Evolutionary conservation across 257 asterid species (phyloP).

Genomic region (Nicotiana attenuata): DNA sequence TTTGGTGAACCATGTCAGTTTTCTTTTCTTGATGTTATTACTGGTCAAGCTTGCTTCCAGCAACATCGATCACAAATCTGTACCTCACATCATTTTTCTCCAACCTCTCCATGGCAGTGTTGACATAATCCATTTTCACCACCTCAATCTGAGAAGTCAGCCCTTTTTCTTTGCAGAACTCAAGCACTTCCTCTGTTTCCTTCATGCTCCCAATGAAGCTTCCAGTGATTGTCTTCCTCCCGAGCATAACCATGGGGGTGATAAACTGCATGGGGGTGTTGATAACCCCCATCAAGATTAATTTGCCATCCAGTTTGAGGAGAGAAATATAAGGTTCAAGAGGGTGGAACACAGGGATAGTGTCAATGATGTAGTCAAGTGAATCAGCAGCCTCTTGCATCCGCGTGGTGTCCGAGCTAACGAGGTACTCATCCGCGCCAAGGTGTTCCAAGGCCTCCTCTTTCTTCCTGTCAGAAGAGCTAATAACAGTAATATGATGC

Average conservation of each 20-base stretch:
- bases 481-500: slow-evolving; percentile 78
- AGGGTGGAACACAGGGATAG: slow-evolving; percentile 74
- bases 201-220: slow-evolving; percentile 89
- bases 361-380: slow-evolving; percentile 80
- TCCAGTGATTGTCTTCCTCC: slow-evolving; percentile 82
- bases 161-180: slow-evolving; percentile 82
- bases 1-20: neutral
- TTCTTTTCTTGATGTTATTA: slow-evolving; percentile 5
- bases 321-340: slow-evolving; percentile 76
- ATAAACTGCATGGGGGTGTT: slow-evolving; percentile 75
- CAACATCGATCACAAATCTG: slow-evolving; percentile 85
- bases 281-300: slow-evolving; percentile 89
- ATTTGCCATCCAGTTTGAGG: slow-evolving; percentile 77
- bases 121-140: slow-evolving; percentile 84
- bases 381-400: slow-evolving; percentile 69
- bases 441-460: slow-evolving; percentile 73
- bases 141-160: slow-evolving; percentile 63
- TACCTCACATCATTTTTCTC: slow-evolving; percentile 92
- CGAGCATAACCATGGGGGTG: slow-evolving; percentile 84
- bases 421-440: slow-evolving; percentile 83
- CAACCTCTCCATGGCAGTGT: slow-evolving; percentile 77
- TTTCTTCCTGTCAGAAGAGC: slow-evolving; percentile 74
- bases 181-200: slow-evolving; percentile 81
- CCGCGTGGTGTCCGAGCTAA: slow-evolving; percentile 47
- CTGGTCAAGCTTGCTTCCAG: slow-evolving; percentile 66